A percentile compares a stretch with the other conserved stretches of the same genome.
Evolutionary conservation across 1,139 yeast genomes (phyloP).

Genomic region (Kazachstania sp.): DNA sequence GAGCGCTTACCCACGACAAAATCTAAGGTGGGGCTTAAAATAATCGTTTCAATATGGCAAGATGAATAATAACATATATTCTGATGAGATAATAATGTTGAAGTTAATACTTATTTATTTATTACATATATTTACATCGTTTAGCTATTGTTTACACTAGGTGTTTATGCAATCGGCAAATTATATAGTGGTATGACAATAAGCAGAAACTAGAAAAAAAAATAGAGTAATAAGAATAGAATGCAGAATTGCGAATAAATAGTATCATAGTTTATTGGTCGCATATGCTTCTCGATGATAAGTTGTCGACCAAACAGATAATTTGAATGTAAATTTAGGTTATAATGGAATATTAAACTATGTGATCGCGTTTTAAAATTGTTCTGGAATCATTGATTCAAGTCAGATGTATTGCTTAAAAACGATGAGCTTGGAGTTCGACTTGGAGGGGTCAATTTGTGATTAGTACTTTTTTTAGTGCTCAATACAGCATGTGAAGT

Average conservation of each 20-base stretch:
- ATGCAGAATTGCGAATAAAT: background rate
- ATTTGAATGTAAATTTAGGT: background rate
- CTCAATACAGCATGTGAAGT: background rate
- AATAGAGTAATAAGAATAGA: background rate
- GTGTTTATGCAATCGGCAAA: background rate
- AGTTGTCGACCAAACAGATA: too few species aligned
- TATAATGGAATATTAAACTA: background rate
- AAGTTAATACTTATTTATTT: background rate
- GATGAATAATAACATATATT: too few species aligned
- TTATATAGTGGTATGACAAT: background rate
- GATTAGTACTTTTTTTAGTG: background rate
- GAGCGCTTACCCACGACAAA: too few species aligned
- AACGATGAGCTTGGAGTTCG: conserved; percentile 7
- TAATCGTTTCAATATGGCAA: too few species aligned
- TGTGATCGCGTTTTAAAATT: conserved; percentile 5
- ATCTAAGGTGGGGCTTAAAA: too few species aligned
- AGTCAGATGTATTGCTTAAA: background rate
- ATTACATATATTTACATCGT: background rate
- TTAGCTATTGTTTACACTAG: background rate
- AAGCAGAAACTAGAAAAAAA: background rate
- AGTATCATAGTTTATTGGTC: background rate
- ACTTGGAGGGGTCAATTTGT: conserved; percentile 6
- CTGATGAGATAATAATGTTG: background rate
- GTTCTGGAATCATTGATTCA: conserved; percentile 4
- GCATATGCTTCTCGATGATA: too few species aligned